Base-by-base conservation (phyloP, 768 basidiomycete genomes). In the Russula earlei region DNA sequence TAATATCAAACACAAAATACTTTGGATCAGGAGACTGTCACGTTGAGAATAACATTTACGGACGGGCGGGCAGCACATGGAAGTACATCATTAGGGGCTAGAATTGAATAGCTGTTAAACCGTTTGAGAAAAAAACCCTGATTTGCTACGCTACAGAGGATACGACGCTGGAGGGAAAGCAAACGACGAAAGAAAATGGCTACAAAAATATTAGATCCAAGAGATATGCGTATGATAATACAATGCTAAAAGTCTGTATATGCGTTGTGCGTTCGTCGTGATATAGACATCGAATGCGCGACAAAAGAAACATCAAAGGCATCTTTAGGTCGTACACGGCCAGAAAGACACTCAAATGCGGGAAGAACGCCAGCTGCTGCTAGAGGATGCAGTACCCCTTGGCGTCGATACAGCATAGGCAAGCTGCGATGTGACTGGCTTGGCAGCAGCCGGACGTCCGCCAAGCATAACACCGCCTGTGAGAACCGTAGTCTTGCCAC, bases 391-490 rank as follows among this genome's bases (percentile, higher is more conserved):
- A 64, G 56, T 61, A 71, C 66, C 50, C 33, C 20, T 53, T n/a
- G 36, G 20, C 33, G 25, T 25, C 10, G 48, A 37, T 15, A 10
- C 37, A 25, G 11, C 56, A 54, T 69, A 66, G 61, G 71, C 75
- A 37, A 76, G 67, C 22, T 53, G 33, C 24, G 62, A 46, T 34
- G 43, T 24, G 19, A 59, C 54, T 2, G 67, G 49, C 63, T 66
- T 68, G 47, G 66, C 20, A 36, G 44, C 14, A 25, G 19, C 37
- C 22, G 12, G 9, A 43, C 52, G 63, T 14, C 50, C 72, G 48
- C 87, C 87, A 58, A 91, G 84, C 88, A 91, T 91, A 62, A 90
- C 87, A 61, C 87, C 88, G 54, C 88, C 88, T 3, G 87, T 89
- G 63, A 91, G 80, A 48, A 90, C 87, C 27, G 87, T 89, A 51